These are phyloP conservation scores for Fraxinus dipetala DNA, from an alignment of 305 asterid species.

Conservation along the genomic window DNA sequence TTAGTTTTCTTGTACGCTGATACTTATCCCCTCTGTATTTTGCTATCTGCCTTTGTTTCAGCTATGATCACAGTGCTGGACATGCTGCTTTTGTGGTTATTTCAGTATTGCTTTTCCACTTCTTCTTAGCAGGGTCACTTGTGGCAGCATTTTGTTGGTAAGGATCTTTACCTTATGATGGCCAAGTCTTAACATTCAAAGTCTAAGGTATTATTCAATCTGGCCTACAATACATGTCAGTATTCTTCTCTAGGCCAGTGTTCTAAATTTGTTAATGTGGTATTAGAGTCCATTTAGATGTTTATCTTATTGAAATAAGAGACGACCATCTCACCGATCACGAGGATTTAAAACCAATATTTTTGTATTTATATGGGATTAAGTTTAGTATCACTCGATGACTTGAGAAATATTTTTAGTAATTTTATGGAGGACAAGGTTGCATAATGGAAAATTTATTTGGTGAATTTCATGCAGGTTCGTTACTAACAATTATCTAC, in stretches of 20 bases:
- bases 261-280: neutral
- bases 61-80: conserved; percentile 89
- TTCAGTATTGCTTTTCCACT: conserved; percentile 77
- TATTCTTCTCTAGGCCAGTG: neutral
- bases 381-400: conserved; percentile 2
- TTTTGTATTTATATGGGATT: conserved; percentile 4
- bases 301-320: neutral
- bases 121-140: conserved; percentile 71
- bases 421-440: neutral
- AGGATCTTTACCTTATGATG: conserved; percentile 25
- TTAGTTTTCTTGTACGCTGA: neutral
- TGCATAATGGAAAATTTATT: conserved; percentile 13
- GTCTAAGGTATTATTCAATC: neutral
- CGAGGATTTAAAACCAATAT: neutral
- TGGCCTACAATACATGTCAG: neutral
- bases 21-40: conserved; percentile 20
- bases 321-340: neutral
- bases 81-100: conserved; percentile 85
- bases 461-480: conserved; percentile 52
- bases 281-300: neutral
- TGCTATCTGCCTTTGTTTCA: conserved; percentile 37
- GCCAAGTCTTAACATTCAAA: neutral
- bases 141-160: conserved; percentile 93
- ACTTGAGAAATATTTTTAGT: conserved; percentile 2
- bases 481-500: conserved; percentile 93